Evolutionary conservation across 2,329 filamentous ascomycete genomes (phyloP).

Genomic region (Penicillium sp.): DNA sequence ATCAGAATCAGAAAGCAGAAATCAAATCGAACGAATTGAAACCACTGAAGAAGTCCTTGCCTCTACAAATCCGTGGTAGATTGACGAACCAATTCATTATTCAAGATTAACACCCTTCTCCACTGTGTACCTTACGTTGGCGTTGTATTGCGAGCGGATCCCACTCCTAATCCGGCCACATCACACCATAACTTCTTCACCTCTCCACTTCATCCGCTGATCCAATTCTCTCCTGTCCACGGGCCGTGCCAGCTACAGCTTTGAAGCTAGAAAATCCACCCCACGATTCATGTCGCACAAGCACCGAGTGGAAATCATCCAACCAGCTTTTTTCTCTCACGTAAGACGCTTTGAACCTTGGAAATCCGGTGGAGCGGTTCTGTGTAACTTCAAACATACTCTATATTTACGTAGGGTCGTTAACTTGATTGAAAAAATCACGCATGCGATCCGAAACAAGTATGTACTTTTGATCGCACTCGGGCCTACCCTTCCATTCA

Average conservation of each 20-base stretch:
- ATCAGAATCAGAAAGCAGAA: not conserved
- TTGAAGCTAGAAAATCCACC: not conserved
- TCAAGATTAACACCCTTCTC: not conserved
- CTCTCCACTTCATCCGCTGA: not conserved
- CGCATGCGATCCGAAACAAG: not conserved
- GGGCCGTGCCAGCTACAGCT: constrained; percentile 15
- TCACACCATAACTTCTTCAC: not conserved
- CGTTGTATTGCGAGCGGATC: constrained; percentile 2
- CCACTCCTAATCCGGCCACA: constrained; percentile 5
- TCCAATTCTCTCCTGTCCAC: not conserved
- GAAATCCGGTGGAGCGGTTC: not conserved
- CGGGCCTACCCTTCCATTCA: not conserved
- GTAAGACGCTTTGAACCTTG: not conserved
- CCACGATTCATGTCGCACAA: not conserved
- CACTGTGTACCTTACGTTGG: not conserved
- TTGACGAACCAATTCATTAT: not conserved
- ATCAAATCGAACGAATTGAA: constrained; percentile 2
- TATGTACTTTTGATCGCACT: not conserved
- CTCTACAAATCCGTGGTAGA: not conserved
- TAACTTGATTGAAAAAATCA: not conserved
- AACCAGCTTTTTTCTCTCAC: no score
- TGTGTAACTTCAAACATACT: not conserved
- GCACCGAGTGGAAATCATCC: not conserved
- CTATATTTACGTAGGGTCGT: not conserved
- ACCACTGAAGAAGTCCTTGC: not conserved